These are phyloP conservation scores for Carex pumila DNA, from an alignment of 176 grass and related monocot genomes.

Conservation along the genomic window DNA sequence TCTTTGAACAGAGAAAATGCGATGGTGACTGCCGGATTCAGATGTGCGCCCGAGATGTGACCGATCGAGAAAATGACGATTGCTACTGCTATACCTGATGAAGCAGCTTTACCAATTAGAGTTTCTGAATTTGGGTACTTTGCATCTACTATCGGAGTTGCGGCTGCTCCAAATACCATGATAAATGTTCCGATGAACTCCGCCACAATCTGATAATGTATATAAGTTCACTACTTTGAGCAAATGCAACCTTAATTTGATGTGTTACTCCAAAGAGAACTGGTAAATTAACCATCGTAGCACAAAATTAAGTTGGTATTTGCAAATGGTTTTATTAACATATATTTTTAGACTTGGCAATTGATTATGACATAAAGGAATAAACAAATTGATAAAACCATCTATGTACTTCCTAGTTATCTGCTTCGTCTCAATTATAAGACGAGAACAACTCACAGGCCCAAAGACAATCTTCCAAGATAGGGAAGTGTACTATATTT, in stretches of 20 bases:
- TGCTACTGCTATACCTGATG: constrained; percentile 36
- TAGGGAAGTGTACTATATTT: background rate
- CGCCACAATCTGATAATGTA: constrained; percentile 17
- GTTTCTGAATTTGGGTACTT: constrained; percentile 33
- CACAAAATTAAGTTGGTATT: background rate
- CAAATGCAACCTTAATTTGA: background rate
- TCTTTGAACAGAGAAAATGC: constrained; percentile 41
- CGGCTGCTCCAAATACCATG: constrained; percentile 47
- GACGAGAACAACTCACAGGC: background rate
- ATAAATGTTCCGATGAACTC: constrained; percentile 70
- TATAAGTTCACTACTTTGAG: constrained; percentile 3
- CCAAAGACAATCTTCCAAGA: background rate
- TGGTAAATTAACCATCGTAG: too few relatives aligned
- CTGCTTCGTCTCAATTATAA: background rate
- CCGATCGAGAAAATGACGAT: constrained; percentile 43
- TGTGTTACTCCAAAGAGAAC: background rate
- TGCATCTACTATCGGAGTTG: constrained; percentile 47
- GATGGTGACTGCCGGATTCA: constrained; percentile 62
- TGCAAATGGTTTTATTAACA: background rate
- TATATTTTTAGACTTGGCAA: background rate
- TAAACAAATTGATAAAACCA: background rate
- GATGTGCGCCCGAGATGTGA: constrained; percentile 62
- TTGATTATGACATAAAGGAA: background rate
- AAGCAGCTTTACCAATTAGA: constrained; percentile 38
- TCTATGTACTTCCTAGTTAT: background rate